Evolutionary conservation across 805 yeast species (phyloP), one percentile per base, ranked within the genome.

Genomic region (Yamadazyma insecticola): DNA sequence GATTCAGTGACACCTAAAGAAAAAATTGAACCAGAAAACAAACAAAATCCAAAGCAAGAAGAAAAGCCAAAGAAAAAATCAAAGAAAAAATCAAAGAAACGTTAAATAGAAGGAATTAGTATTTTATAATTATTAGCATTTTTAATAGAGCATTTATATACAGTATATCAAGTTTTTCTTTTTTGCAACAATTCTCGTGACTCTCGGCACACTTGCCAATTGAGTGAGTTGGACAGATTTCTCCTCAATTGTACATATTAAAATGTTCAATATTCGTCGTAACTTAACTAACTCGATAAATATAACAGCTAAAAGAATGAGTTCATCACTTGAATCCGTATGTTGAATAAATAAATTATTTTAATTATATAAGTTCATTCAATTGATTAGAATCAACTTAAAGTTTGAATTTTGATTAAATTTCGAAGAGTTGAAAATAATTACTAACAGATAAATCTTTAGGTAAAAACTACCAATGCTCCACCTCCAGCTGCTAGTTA

Each of bases 401-500:
- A n/a, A n/a, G n/a, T n/a, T n/a, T n/a, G n/a, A n/a, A n/a, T n/a
- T n/a, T n/a, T n/a, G n/a, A n/a, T n/a, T n/a, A n/a, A n/a, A n/a
- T n/a, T n/a, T n/a, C n/a, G n/a, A n/a, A n/a, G n/a, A n/a, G n/a
- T n/a, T n/a, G n/a, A n/a, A n/a, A n/a, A n/a, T n/a, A n/a, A n/a
- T n/a, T 27, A 30, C 38, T 36, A 36, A 31, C 36, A 20, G 19
- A 49, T 30, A 37, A 35, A 33, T 33, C 35, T 20, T 12, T 37
- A 64, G 72, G 79, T 86, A 37, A 69, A 72, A 48, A 77, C 95
- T 31, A 67, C 76, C 41, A 68, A 67, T 45, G 96, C 97, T 22
- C 97, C 98, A 45, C 88, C 95, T 37, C 96, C 97, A 39, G 96
- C 96, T 24, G 97, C 96, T 22, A 78, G 96, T 10, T 90, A 90